phyloP scores from a whole-genome alignment of 768 basidiomycete species.

The Leccinum barrowsii region DNA sequence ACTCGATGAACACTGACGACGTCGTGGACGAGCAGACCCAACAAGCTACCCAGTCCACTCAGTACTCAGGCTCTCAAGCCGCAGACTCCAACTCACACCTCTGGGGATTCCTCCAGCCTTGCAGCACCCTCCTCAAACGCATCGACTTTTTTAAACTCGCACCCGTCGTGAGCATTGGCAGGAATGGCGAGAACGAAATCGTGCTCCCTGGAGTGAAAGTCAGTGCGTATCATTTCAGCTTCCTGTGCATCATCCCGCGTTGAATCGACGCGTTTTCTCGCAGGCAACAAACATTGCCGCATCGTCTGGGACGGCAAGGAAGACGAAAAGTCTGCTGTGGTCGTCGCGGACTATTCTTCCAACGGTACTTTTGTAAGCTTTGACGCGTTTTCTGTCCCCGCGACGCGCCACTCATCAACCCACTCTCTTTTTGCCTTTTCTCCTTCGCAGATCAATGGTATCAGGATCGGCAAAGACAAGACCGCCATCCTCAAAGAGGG shows the following conservation, averaged over 20 bases:
- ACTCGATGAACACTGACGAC: slow-evolving; percentile 27
- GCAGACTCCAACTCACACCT: slow-evolving; percentile 36
- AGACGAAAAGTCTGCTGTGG: slow-evolving; percentile 30
- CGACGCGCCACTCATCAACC: slow-evolving; percentile 9
- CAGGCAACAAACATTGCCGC: slow-evolving; percentile 39
- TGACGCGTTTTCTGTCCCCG: slow-evolving; percentile 16
- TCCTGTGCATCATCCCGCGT: slow-evolving; percentile 12
- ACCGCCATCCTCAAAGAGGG: slow-evolving; percentile 52
- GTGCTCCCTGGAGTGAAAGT: slow-evolving; percentile 69
- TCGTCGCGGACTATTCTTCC: slow-evolving; percentile 35
- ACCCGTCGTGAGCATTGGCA: slow-evolving; percentile 51
- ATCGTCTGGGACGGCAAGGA: slow-evolving; percentile 36
- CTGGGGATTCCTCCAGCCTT: slow-evolving; percentile 74
- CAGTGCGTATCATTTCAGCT: slow-evolving; percentile 44
- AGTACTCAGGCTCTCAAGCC: slow-evolving; percentile 31
- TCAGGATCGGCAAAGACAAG: slow-evolving; percentile 37
- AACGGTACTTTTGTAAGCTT: slow-evolving; percentile 43
- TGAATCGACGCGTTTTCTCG: slow-evolving; percentile 25
- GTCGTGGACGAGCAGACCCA: slow-evolving; percentile 33
- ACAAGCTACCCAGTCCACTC: slow-evolving; percentile 40
- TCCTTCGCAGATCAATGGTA: slow-evolving; percentile 36
- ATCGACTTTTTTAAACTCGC: slow-evolving; percentile 61
- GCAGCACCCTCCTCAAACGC: slow-evolving; percentile 46
- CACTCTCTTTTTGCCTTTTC: neutral
- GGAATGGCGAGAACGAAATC: slow-evolving; percentile 47